Base-by-base conservation (phyloP, 768 basidiomycete genomes). In the Hygrophorus russula region DNA sequence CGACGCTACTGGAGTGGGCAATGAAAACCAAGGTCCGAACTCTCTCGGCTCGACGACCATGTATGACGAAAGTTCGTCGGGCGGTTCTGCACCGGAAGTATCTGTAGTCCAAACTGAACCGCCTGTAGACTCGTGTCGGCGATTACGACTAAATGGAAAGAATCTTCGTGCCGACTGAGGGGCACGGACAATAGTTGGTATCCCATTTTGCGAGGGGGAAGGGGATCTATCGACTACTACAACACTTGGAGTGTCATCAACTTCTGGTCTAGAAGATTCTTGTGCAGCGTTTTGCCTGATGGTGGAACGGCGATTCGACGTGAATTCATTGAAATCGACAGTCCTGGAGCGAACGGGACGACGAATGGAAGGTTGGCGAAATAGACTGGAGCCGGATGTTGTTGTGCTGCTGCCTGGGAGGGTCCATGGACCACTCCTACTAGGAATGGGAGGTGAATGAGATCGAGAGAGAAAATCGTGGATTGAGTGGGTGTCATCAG, bases 241-340 rank as follows among this genome's bases (percentile, higher is more conserved):
- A 10, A 4, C n/a, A 20, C 12, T 39, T 44, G 63, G 62, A 14
- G 51, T 44, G 13, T 52, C 47, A 34, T 63, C 65, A 28, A 56
- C 48, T 32, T 60, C 57, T 10, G 56, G 38, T 32, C 50, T 49
- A 9, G 56, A 36, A 2, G 59, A 42, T 11, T 70, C 68, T 15
- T 46, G 45, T 31, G 45, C 15, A n/a, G 38, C 12, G 17, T 27
- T 38, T 24, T 41, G 39, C 36, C 73, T 60, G 18, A 58, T 73
- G 4, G 65, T 62, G 13, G 73, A 73, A 41, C 84, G 73, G 24
- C 83, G 75, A 10, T 76, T 76, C 17, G 73, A 58, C 0, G 82
- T 80, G 49, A 81, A 85, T 19, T 86, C 83, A 53, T 70, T 78
- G 57, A 87, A 85, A 49, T 86, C 82, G 11, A 74, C 67, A 11